Evolutionary conservation across 2,329 filamentous ascomycete genomes (phyloP).

Genomic region (Blastomyces gilchristii): DNA sequence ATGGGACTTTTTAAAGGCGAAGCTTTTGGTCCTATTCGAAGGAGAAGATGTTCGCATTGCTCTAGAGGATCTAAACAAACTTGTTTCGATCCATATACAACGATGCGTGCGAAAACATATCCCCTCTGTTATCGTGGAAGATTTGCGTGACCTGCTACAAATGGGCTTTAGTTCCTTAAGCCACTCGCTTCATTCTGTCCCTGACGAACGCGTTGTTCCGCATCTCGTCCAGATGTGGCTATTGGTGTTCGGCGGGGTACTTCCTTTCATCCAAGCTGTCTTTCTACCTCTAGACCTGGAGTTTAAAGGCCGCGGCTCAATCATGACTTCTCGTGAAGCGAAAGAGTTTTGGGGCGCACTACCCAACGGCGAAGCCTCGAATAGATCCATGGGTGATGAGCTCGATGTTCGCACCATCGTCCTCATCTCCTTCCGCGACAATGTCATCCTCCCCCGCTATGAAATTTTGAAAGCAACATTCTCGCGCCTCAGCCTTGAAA

Average conservation of each 20-base stretch:
- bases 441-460: constrained; percentile 77
- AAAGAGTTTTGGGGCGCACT: constrained; percentile 83
- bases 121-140: constrained; percentile 51
- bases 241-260: constrained; percentile 76
- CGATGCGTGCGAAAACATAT: constrained; percentile 52
- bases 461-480: constrained; percentile 83
- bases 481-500: constrained; percentile 78
- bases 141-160: constrained; percentile 50
- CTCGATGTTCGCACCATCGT: constrained; percentile 85
- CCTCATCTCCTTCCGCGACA: constrained; percentile 77
- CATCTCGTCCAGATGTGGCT: constrained; percentile 90
- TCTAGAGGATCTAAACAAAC: constrained; percentile 55
- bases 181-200: constrained; percentile 64
- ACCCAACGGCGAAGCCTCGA: constrained; percentile 38
- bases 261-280: constrained; percentile 91
- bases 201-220: constrained; percentile 82
- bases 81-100: constrained; percentile 53
- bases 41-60: constrained; percentile 54
- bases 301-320: constrained; percentile 70
- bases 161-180: constrained; percentile 80
- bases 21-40: constrained; percentile 53
- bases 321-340: constrained; percentile 69
- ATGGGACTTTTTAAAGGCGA: constrained; percentile 56
- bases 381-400: constrained; percentile 41
- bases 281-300: constrained; percentile 90